phyloP scores from a whole-genome alignment of 2,329 filamentous ascomycete species.

The Epichloe brachyelytri region DNA sequence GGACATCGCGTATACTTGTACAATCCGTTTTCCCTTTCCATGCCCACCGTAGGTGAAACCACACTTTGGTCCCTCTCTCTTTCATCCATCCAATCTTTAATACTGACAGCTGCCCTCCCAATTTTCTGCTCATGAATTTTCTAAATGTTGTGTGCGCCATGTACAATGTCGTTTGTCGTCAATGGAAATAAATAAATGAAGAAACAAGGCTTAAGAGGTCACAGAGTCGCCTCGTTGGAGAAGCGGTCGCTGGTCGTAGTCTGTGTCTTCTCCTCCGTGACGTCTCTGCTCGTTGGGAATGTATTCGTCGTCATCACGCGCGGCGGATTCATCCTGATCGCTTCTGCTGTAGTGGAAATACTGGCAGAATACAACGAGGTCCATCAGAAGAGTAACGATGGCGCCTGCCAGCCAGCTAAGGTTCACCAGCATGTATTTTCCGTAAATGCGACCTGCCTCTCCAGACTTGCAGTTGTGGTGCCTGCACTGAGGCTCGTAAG shows the following conservation, averaged over 20 bases:
- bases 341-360: constrained; percentile 66
- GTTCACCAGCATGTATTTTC: constrained; percentile 76
- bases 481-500: constrained; percentile 65
- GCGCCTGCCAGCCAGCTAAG: constrained; percentile 84
- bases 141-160: too few relatives aligned
- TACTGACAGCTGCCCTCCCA: too few relatives aligned
- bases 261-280: constrained; percentile 10
- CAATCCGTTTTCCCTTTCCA: too few relatives aligned
- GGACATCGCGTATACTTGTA: too few relatives aligned
- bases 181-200: background rate
- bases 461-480: constrained; percentile 44
- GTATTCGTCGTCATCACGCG: constrained; percentile 12
- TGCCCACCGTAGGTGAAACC: too few relatives aligned
- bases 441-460: constrained; percentile 57
- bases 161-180: too few relatives aligned
- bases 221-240: constrained; percentile 19
- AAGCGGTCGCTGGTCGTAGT: constrained; percentile 29
- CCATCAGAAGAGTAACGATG: constrained; percentile 72
- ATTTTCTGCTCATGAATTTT: too few relatives aligned
- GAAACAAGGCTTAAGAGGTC: background rate
- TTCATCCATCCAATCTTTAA: too few relatives aligned
- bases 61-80: too few relatives aligned
- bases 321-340: constrained; percentile 15
- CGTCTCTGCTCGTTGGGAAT: constrained; percentile 12
- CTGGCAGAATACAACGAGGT: constrained; percentile 78